Evolutionary conservation across 345 rosid genomes (phyloP).

Genomic region (Populus simonii): DNA sequence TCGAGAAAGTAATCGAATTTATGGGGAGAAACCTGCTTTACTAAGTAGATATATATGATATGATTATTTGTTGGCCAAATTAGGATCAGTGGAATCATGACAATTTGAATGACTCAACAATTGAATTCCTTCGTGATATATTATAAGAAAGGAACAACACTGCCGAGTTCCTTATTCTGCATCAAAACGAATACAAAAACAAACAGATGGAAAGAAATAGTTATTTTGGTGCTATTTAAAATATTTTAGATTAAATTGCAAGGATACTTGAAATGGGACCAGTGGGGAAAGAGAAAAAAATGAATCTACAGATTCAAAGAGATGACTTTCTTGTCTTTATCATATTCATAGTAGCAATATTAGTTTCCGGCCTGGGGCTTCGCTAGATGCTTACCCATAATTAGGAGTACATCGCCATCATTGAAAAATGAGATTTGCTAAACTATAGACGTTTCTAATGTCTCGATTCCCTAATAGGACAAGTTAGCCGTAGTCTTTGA

Average conservation of each 20-base stretch:
- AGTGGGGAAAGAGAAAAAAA: too few species aligned
- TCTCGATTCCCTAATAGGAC: constrained; percentile 25
- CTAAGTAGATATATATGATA: not conserved
- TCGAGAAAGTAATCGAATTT: constrained; percentile 4
- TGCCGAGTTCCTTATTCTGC: not conserved
- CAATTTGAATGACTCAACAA: not conserved
- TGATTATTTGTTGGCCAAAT: constrained; percentile 22
- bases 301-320: not conserved
- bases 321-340: not conserved
- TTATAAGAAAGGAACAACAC: not conserved
- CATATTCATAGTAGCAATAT: not conserved
- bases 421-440: not conserved
- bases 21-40: constrained; percentile 6
- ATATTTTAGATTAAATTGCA: too few species aligned
- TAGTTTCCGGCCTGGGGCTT: not conserved
- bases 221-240: not conserved
- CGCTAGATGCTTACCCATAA: not conserved
- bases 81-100: constrained; percentile 17
- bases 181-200: too few species aligned
- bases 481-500: constrained; percentile 4
- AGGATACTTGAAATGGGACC: too few species aligned
- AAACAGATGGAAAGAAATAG: not conserved
- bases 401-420: not conserved
- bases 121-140: not conserved
- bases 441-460: not conserved